Base-by-base conservation (phyloP, 2,329 filamentous ascomycete genomes). In the Coniochaeta pulveracea region DNA sequence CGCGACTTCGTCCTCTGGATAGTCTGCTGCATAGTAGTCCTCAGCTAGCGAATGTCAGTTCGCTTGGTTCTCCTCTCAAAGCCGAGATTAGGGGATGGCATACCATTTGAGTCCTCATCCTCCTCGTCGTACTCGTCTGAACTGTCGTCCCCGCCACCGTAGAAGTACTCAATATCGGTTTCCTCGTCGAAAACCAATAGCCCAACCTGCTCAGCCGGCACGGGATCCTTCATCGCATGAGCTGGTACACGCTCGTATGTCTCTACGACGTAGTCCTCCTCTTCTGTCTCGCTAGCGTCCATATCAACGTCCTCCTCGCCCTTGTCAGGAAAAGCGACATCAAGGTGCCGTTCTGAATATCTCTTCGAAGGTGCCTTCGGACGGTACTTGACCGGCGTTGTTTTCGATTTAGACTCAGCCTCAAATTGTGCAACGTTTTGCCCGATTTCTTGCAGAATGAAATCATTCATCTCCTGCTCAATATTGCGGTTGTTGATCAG, bases 11-110 rank as follows among this genome's bases (percentile, higher is more conserved):
- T 88, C 81, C 40, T 88, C 82, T 1, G 82, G 82, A 44, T 88
- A 88, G 50, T 88, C 82, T 34, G 80, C 78, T 4, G 76, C 75
- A 48, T 86, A 85, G 54, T 85, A 77, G 46, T 85, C 80, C 50
- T 88, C 82, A 22, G 82, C 79, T 77, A 39, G n/a, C 26, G 21
- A 9, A 15, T 6, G n/a, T n/a, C 4, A 17, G 31, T 43, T 30
- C 37, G 38, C 23, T 26, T 34, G 26, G n/a, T 17, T 19, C 25
- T 30, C 19, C 18, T 32, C 10, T 15, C 14, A 26, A 16, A 23
- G 12, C 11, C 10, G 22, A 16, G 18, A 25, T 9, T 24, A 12
- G 23, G n/a, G 10, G 11, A 3, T 12, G 12, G 44, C 59, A 35
- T 57, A 76, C 73, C 73, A 41, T 80, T 79, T 46, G 79, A 74